A percentile compares a stretch with the other conserved stretches of the same genome.
phyloP scores from a whole-genome alignment of 192 early-diverging fungal species.

The Linnemannia exigua region DNA sequence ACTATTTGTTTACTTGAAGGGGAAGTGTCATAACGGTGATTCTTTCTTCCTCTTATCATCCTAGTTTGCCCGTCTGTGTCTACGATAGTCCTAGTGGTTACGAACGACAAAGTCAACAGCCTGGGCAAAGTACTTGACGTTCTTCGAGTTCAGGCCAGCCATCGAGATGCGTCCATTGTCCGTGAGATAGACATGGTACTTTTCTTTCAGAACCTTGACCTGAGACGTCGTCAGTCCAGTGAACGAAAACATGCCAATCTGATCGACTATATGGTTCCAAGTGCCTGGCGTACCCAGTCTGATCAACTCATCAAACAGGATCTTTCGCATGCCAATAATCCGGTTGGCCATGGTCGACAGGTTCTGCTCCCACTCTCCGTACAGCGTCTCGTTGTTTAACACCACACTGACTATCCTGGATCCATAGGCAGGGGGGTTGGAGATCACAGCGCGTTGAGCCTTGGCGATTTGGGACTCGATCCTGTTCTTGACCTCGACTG shows the following conservation, averaged over 20 bases:
- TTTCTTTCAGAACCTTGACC: constrained; percentile 83
- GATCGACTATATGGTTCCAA: constrained; percentile 95
- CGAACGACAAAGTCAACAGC: constrained; percentile 93
- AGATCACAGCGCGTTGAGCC: constrained; percentile 88
- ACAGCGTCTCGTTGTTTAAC: constrained; percentile 81
- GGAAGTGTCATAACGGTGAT: not conserved
- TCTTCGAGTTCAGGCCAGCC: constrained; percentile 91
- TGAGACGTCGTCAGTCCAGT: constrained; percentile 87
- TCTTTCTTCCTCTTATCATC: not conserved
- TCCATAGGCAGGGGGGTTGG: constrained; percentile 92
- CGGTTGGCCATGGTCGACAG: constrained; percentile 88
- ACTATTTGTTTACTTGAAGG: not conserved
- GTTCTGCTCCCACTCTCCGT: constrained; percentile 86
- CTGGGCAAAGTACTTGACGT: constrained; percentile 92
- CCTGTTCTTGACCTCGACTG: constrained; percentile 59
- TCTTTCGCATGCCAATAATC: constrained; percentile 91
- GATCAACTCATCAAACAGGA: constrained; percentile 72
- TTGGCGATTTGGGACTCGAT: constrained; percentile 89
- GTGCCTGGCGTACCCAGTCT: constrained; percentile 89
- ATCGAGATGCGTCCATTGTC: constrained; percentile 96
- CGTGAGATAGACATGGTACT: constrained; percentile 95
- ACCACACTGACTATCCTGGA: constrained; percentile 90
- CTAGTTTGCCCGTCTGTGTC: not conserved
- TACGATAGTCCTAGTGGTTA: constrained; percentile 55
- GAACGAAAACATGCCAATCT: constrained; percentile 99